Base-by-base conservation (phyloP, 2,329 filamentous ascomycete genomes). In the Cadophora sp. region DNA sequence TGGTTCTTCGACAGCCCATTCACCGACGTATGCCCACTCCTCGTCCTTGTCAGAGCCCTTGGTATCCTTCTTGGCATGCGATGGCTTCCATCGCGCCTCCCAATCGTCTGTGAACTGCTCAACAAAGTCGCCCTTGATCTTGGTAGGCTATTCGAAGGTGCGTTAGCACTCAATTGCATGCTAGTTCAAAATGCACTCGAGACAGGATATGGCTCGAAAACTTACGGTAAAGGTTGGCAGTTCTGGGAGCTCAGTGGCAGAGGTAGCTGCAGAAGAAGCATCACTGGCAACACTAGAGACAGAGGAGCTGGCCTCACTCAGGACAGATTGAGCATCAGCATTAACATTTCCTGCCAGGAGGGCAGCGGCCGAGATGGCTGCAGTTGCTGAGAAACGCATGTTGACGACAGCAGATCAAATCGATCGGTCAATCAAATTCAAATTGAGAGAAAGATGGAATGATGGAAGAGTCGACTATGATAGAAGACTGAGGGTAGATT, bases 31-130 rank as follows among this genome's bases (percentile, higher is more conserved):
- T 66, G 94, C 94, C 96, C 96, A 98, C 79, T 98, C 95, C 74
- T 97, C 93, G 70, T 90, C 89, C 71, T 90, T 89, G 79, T 75
- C 88, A 74, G 91, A 89, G 77, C 92, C 92, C 77, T 84, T 82
- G 72, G 81, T 86, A 73, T 95, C 91, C 89, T 99, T 99, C 89
- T 98, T 98, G 75, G 96, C 96, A 80, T 96, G 91, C 60, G 95
- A 98, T 68, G 92, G 89, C 83, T 95, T 94, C 96, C 96, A 99
- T 83, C 94, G 88, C 73, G 87, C 84, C 75, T 97, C 92, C 95
- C 95, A 98, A 83, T 93, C 94, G 76, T 97, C 92, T 83, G 93
- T 97, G 86, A 99, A 99, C 83, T 99, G 96, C 86, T 99, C 96
- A 73, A 98, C 85, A 88, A 99, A 99, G 69, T 94, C 93, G 75